phyloP scores from a whole-genome alignment of 306 rosid genomes.

The Morella rubra region DNA sequence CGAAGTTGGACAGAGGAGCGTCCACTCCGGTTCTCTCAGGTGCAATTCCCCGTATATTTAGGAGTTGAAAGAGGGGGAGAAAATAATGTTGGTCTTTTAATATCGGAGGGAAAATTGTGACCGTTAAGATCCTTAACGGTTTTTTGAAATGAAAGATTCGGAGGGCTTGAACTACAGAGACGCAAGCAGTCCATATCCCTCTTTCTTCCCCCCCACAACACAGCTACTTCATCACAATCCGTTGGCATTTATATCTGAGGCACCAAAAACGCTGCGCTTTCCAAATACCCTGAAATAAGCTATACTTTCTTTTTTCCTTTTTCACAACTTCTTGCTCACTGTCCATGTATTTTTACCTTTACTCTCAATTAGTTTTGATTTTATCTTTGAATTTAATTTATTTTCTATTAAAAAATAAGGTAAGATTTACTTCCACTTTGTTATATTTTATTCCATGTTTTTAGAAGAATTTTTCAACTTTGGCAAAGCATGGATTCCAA shows the following conservation, averaged over 20 bases:
- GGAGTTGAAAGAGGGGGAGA: slow-evolving; percentile 12
- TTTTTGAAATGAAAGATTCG: slow-evolving; percentile 38
- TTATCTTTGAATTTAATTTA: too few species aligned
- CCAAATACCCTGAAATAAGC: not conserved
- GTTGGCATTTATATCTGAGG: not conserved
- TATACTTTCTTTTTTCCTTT: not conserved
- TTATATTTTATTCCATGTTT: too few species aligned
- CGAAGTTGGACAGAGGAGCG: slow-evolving; percentile 44
- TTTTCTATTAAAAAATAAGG: not conserved
- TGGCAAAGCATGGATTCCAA: too few species aligned
- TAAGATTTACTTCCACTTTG: too few species aligned
- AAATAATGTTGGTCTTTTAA: slow-evolving; percentile 11
- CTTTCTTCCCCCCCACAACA: not conserved
- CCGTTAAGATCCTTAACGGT: slow-evolving; percentile 11
- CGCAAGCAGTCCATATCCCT: slow-evolving; percentile 37
- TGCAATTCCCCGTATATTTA: slow-evolving; percentile 34
- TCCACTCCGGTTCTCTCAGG: slow-evolving; percentile 31
- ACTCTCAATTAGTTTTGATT: too few species aligned
- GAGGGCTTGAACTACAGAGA: slow-evolving; percentile 21
- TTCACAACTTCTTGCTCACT: not conserved
- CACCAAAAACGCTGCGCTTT: not conserved
- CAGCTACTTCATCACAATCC: not conserved
- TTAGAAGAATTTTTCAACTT: too few species aligned
- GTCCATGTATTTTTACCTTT: not conserved
- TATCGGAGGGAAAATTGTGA: slow-evolving; percentile 22